Evolutionary conservation across 208 protist species (phyloP), one percentile per base, ranked within the genome.

Genomic region (Crithidia expoeki): DNA sequence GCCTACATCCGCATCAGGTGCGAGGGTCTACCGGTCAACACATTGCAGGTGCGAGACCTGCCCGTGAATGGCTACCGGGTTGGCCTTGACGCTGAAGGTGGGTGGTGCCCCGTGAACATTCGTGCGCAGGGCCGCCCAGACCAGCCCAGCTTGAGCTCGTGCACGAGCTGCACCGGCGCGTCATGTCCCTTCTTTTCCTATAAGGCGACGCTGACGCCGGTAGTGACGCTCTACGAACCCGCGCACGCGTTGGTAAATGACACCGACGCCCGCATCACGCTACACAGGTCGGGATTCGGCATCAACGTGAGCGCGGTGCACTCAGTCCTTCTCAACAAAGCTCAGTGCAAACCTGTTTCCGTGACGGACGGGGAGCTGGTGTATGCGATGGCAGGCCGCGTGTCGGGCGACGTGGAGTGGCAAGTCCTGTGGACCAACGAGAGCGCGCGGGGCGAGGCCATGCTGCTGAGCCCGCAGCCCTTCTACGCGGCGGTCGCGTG

Each of bases 61-160:
- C 25, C 44, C 10, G 50, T 81, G n/a, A 42, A 42, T n/a, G 80
- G 74, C 2, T 85, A 82, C 59, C 80, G 81, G 67, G 81, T 86
- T 1, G 81, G 81, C 9, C 76, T 83, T 28, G 34, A 78, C 14
- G 60, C 67, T 27, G 16, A 33, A 0, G 76, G 71, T 21, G 81
- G 81, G 19, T 55, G 51, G 53, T 86, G 81, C 55, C 81, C 81
- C 0, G 74, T 86, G 2, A 74, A 83, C 68, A 66, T 86, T n/a
- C 28, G 55, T 30, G 64, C 70, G 4, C 61, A 68, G 50, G 49
- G 55, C 62, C 52, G 66, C 23, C 0, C 0, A 9, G 66, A 76
- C 51, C 64, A 73, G 65, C 62, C 52, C n/a, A 2, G 19, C 33
- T 55, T 80, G 46, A 64, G 77, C 68, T 83, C 72, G 36, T 86